Base-by-base conservation (phyloP, 148 eudicot genomes). In the Chenopodium suecicum region DNA sequence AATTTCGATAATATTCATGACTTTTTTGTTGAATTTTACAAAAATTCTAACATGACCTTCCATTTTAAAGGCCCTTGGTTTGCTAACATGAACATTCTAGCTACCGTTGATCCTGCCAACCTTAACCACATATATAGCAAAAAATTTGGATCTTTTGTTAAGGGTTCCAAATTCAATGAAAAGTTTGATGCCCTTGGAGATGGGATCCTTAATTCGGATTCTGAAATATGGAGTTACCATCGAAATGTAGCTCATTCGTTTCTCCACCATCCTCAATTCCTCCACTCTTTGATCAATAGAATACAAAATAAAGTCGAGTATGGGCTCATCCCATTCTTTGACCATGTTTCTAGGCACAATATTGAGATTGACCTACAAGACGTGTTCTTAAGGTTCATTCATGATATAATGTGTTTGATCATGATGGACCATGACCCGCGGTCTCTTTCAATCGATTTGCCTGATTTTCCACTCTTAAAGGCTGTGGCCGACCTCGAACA, bases 401-500 rank as follows among this genome's bases (percentile, higher is more conserved):
- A 88, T 71, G 91, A 91, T n/a, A 83, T 85, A 0, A 88, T 82
- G 58, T 83, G 89, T 76, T 76, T 70, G 8, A 50, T 89, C 5
- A 79, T 89, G 1, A 88, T 87, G 11, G 91, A 89, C 1, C 73
- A 82, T 13, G 91, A 91, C 67, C 91, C 91, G 1, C 70, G 75
- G 5, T 85, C 86, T 46, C 63, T 89, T 11, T 83, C 88, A 0
- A 11, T 83, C 13, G 81, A 84, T n/a, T 56, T 86, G 25, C 85
- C 84, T 4, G 48, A 54, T 1, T 83, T 82, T 46, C 87, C 91
- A 0, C 77, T 85, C 66, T 77, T 84, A 2, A 82, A 83, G 56
- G 93, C 92, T 70, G 78, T 92, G 83, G 89, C 87, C 37, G 90
- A 89, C n/a, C 81, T 85, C 1, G 91, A 87, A 70, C 88, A 88